Evolutionary conservation across 345 rosid species (phyloP).

Genomic region (Populus ilicifolia): DNA sequence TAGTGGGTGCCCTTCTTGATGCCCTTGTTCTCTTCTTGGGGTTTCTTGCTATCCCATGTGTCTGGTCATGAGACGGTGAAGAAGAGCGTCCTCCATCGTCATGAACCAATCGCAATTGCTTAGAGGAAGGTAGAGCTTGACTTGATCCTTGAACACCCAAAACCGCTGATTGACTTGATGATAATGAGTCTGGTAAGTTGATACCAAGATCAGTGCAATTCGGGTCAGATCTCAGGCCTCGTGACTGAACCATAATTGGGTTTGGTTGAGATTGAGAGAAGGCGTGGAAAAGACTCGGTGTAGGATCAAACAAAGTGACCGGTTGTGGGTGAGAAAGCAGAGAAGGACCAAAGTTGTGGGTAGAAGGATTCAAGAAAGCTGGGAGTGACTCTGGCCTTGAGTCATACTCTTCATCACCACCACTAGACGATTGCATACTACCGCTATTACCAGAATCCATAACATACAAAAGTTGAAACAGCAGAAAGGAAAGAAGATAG

Average conservation of each 20-base stretch:
- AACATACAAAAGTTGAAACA: not conserved
- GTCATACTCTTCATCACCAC: conserved; percentile 60
- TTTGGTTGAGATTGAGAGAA: conserved; percentile 34
- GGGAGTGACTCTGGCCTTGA: conserved; percentile 40
- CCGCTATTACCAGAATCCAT: conserved; percentile 89
- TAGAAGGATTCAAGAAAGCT: conserved; percentile 36
- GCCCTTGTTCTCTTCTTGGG: conserved; percentile 85
- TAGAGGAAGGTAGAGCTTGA: conserved; percentile 19
- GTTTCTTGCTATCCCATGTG: conserved; percentile 32
- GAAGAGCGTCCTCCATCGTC: conserved; percentile 19
- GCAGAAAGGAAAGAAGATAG: conserved; percentile 3
- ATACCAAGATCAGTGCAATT: conserved; percentile 16
- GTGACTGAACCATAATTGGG: conserved; percentile 21
- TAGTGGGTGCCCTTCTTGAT: conserved; percentile 84
- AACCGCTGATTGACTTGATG: conserved; percentile 16
- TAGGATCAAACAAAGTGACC: conserved; percentile 34
- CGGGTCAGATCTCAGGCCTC: conserved; percentile 27
- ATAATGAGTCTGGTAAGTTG: conserved; percentile 12
- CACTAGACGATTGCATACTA: conserved; percentile 71
- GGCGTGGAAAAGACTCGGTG: conserved; percentile 28
- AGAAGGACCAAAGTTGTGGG: conserved; percentile 28
- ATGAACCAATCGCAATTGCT: conserved; percentile 17
- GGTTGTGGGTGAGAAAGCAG: conserved; percentile 23
- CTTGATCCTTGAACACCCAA: conserved; percentile 21
- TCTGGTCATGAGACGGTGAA: not conserved